Base-by-base conservation (phyloP, 2,329 filamentous ascomycete genomes). In the Botryotinia globosa region DNA sequence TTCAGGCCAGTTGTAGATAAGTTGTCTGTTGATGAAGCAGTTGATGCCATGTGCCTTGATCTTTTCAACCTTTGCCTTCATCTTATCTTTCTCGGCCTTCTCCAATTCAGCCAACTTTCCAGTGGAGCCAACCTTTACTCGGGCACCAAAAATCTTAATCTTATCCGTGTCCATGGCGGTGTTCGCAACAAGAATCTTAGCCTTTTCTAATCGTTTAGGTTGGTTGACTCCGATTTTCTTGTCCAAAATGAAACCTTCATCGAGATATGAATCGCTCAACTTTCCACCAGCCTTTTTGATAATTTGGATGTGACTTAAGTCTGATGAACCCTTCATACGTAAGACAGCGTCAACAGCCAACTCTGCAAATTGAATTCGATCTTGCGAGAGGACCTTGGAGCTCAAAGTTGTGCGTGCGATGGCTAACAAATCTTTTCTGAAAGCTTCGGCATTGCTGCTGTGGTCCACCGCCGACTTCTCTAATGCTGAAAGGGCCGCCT, bases 1-100 rank as follows among this genome's bases (percentile, higher is more conserved):
- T 84, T 99, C 96, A 9, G 96, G 96, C 96, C 96, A 99, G 87
- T 99, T 99, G 88, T 99, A 99, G 85, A 99, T 99, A 76, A 99
- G 90, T 83, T 99, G 96, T 78, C 96, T 88, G 88, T 99, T 99
- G 83, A 99, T 97, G 84, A 99, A 99, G 87, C 96, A 98, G 88
- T 99, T 99, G 85, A 99, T 98, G 74, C 96, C 96, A 81, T 99
- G 96, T 64, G 94, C 89, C 89, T 98, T 99, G 86, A 99, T 99
- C 84, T 94, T 95, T 76, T 99, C 96, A 63, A 99, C 96, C 88
- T 99, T 99, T 77, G 93, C 92, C 87, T 94, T 97, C 96, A 99
- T 99, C 90, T 98, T 98, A 80, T 99, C 96, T 80, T 94, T 92
- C 86, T 98, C 96, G 9, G 96, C 96, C 88, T 97, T 97, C 84